Evolutionary conservation across 176 grass and related monocot genomes (phyloP), one percentile per base, ranked within the genome.

Genomic region (Musa beccarii): DNA sequence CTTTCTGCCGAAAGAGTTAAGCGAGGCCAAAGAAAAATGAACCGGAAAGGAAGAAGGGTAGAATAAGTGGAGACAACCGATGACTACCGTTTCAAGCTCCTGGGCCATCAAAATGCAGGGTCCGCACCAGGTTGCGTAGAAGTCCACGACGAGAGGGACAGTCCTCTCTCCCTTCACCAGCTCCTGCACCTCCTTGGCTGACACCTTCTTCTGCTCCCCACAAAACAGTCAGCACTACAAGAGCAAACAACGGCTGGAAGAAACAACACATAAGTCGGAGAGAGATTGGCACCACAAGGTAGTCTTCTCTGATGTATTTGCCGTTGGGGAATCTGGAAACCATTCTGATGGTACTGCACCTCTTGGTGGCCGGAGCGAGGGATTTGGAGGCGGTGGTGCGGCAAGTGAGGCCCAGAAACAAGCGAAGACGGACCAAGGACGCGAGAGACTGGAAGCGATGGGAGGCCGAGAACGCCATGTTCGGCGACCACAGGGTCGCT

Each of bases 31-130:
- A 8, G 20, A 62, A 62, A 26, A 66, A 79, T 43, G 3, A 43
- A 43, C 34, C 34, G 34, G 34, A 43, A 43, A 75, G n/a, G n/a
- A 12, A 53, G 24, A 49, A 2, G 52, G 10, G 21, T 10, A 63
- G 25, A 53, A 65, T 50, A 63, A 25, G 15, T 15, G 11, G 22
- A 65, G 50, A 15, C 52, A 66, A 19, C 2, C 3, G 16, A n/a
- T 9, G 22, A 50, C 66, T 78, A 95, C 91, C 85, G 77, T 84
- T 83, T 95, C 88, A 52, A 95, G 89, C 54, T 95, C 90, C 81
- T 92, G 93, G 7, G 93, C 93, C 93, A 97, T 97, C n/a, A 82
- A 74, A 68, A 92, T 79, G 49, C 93, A 97, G 1, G 93, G 93
- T 17, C 89, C 89, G 72, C 89, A 92, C 89, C 89, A 92, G 11